Evolutionary conservation across 1,139 yeast species (phyloP).

Genomic region (Magnusiomyces magnusii): DNA sequence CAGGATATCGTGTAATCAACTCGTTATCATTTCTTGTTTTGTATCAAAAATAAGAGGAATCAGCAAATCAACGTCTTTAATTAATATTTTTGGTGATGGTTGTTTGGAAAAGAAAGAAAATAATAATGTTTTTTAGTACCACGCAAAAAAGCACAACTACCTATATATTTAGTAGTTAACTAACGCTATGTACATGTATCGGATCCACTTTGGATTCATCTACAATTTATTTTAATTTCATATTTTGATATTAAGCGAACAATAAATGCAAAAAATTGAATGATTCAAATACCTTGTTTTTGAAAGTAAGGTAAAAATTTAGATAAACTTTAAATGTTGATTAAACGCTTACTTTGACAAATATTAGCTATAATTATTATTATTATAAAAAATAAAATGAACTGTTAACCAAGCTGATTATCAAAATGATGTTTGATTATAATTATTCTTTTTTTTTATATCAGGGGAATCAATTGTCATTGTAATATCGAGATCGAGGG

Average conservation of each 20-base stretch:
- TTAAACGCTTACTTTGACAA: neutral
- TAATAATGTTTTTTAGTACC: neutral
- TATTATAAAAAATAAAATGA: too few species aligned
- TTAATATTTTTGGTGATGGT: neutral
- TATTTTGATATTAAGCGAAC: neutral
- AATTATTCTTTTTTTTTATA: too few species aligned
- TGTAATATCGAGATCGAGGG: neutral
- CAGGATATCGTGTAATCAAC: too few species aligned
- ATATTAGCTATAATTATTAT: neutral
- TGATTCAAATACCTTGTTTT: too few species aligned
- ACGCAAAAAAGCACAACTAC: neutral
- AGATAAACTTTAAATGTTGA: too few species aligned
- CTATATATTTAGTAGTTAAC: neutral
- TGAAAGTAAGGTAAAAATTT: too few species aligned
- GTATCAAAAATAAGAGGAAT: neutral
- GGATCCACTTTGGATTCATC: neutral
- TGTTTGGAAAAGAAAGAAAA: neutral
- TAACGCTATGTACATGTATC: neutral
- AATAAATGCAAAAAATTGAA: neutral
- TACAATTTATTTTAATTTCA: too few species aligned
- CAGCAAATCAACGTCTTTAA: neutral
- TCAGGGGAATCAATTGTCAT: neutral
- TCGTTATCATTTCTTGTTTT: too few species aligned
- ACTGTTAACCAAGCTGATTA: neutral
- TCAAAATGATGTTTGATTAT: neutral